Percentiles rank a stretch among this genome's conserved stretches.
These are phyloP conservation scores for Cyclospora cayetanensis DNA, from an alignment of 169 alveolate genomes.

Conservation along the genomic window DNA sequence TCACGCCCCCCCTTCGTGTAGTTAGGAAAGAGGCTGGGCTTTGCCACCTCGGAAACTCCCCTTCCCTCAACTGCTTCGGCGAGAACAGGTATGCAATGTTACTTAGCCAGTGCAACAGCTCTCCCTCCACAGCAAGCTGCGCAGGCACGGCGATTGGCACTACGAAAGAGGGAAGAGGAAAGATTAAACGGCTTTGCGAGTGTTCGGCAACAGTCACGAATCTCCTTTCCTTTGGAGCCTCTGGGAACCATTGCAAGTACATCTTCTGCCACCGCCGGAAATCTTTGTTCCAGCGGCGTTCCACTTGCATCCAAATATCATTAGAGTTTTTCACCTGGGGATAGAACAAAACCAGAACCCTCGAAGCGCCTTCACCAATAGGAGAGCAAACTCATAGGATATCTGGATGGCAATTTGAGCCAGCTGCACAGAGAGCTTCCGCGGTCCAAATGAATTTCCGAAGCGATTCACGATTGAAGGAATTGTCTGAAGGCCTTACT, in stretches of 20 bases:
- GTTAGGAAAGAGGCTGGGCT: slow-evolving; percentile 69
- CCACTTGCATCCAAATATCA: slow-evolving; percentile 75
- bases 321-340: slow-evolving; percentile 70
- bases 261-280: slow-evolving; percentile 74
- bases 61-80: slow-evolving; percentile 62
- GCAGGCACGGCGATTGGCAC: slow-evolving; percentile 80
- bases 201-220: slow-evolving; percentile 61
- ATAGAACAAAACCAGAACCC: slow-evolving; percentile 73
- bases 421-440: no score
- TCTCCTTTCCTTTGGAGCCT: slow-evolving; percentile 71
- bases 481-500: not conserved
- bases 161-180: slow-evolving; percentile 75
- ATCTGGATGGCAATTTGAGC: no score
- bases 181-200: slow-evolving; percentile 33
- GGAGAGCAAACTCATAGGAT: no score
- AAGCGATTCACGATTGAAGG: not conserved
- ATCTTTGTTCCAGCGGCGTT: slow-evolving; percentile 77
- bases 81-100: slow-evolving; percentile 70
- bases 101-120: slow-evolving; percentile 78
- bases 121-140: slow-evolving; percentile 74
- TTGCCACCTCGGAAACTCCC: slow-evolving; percentile 51
- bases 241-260: slow-evolving; percentile 78
- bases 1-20: slow-evolving; percentile 76
- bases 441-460: no score
- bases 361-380: no score